Conservation (phyloP, 116 monocot genomes). For the Trichopus zeylanicus region DNA sequence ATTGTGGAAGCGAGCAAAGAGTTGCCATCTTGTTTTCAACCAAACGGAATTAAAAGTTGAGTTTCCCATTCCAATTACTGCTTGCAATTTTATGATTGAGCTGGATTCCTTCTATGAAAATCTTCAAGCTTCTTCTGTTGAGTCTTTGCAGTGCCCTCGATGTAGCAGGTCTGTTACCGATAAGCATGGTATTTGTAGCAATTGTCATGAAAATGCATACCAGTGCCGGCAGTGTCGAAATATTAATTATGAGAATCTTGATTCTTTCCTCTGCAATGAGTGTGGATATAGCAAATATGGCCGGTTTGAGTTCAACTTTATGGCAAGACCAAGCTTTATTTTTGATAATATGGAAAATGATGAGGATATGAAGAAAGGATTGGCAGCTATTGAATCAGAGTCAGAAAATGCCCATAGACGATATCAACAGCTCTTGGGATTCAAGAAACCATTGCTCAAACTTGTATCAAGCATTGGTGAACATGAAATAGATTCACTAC, state of each 20-base stretch:
- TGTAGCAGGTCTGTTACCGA: slow-evolving; percentile 96
- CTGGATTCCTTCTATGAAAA: slow-evolving; percentile 98
- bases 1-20: slow-evolving; percentile 97
- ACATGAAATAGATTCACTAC: slow-evolving; percentile 90
- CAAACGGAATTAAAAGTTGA: slow-evolving; percentile 99
- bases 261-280: slow-evolving; percentile 99
- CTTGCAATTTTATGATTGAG: slow-evolving; percentile 99
- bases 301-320: slow-evolving; percentile 98
- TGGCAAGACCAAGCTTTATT: slow-evolving; percentile 92
- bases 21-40: slow-evolving; percentile 85
- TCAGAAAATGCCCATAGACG: slow-evolving; percentile 99
- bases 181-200: slow-evolving; percentile 96
- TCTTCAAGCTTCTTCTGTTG: slow-evolving; percentile 93
- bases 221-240: slow-evolving; percentile 97
- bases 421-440: slow-evolving; percentile 96
- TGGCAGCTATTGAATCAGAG: slow-evolving; percentile 87
- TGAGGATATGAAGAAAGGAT: slow-evolving; percentile 97
- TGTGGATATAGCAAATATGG: slow-evolving; percentile 99
- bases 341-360: slow-evolving; percentile 99
- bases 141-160: slow-evolving; percentile 95
- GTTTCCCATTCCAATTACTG: slow-evolving; percentile 94
- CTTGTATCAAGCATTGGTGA: slow-evolving; percentile 97
- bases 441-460: slow-evolving; percentile 95
- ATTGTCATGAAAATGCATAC: slow-evolving; percentile 99
- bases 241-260: slow-evolving; percentile 98